Base-by-base conservation (phyloP, 805 yeast genomes). In the Lipomyces yamanashiensis region DNA sequence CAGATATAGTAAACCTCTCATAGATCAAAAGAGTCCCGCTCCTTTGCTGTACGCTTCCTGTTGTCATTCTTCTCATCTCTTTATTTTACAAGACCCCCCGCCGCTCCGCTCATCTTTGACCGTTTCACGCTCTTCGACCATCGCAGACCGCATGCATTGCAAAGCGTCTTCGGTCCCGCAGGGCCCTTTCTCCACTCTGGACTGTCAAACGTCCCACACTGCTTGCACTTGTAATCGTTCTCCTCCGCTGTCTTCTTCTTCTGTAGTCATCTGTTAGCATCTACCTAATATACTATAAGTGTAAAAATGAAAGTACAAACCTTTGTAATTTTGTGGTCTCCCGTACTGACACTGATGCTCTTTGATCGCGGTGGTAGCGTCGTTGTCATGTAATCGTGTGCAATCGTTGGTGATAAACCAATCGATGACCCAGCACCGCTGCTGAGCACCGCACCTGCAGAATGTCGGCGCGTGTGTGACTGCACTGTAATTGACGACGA, bases 141-240 rank as follows among this genome's bases (percentile, higher is more conserved):
- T n/a, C 81, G 72, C 57, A 92, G 78, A 0, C 98, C 98, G 77
- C 98, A 92, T 0, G 98, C 97, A 75, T 92, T 92, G 76, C 98
- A 92, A 63, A 92, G 79, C 0, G 93, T 88, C 70, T 90, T 82
- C 4, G 87, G 84, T 0, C 96, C 96, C 62, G 84, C 82, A 0
- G 97, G 97, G 0, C 97, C 98, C 65, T 88, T 80, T 72, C 98
- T 81, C 98, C 98, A 92, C 75, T 92, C 97, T 0, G 97, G 97
- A 0, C 96, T 89, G 53, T 84, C 85, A 36, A 80, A 80, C 1
- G 87, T 84, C 0, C 87, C 87, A 77, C 97, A 92, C 70, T 91
- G 96, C 41, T 78, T 72, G 71, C 93, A 88, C 19, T 69, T 70
- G 67, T 71, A 71, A 34, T 67, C 66, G 43, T 37, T 54, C 44